These are phyloP conservation scores for Oxyria digyna DNA, from an alignment of 148 eudicot genomes.

Conservation along the genomic window DNA sequence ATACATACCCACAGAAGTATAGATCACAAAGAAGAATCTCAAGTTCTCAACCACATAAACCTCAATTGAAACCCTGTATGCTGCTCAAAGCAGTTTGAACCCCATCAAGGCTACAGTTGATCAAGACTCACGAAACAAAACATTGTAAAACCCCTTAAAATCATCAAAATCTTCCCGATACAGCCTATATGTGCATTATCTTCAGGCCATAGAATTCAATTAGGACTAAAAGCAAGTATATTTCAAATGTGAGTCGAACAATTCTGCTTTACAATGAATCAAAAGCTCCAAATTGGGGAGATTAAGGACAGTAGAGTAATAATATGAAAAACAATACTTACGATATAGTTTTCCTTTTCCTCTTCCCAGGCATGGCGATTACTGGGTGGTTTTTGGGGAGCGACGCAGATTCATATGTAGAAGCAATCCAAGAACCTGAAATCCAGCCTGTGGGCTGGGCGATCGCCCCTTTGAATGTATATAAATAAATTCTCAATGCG, in stretches of 20 bases:
- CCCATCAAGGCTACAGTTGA: background rate
- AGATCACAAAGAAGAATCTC: background rate
- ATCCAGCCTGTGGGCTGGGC: background rate
- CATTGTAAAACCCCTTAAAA: background rate
- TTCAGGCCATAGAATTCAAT: background rate
- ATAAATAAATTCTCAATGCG: background rate
- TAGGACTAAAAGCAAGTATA: background rate
- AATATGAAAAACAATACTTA: constrained; percentile 14
- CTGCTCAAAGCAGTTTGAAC: background rate
- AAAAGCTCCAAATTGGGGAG: background rate
- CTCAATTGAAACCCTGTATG: background rate
- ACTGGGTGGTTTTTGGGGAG: background rate
- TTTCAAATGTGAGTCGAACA: background rate
- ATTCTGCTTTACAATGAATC: background rate
- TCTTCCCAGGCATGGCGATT: constrained; percentile 30
- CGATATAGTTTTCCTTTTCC: constrained; percentile 30
- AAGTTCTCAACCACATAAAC: background rate
- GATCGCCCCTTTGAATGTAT: background rate
- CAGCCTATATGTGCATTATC: background rate
- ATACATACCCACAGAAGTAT: background rate
- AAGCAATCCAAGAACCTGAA: background rate
- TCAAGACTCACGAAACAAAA: background rate
- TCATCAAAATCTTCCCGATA: background rate
- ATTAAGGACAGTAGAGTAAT: background rate
- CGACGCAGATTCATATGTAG: background rate